Conservation (phyloP, 768 basidiomycete species). For the Brasilioporus rufonigricans region DNA sequence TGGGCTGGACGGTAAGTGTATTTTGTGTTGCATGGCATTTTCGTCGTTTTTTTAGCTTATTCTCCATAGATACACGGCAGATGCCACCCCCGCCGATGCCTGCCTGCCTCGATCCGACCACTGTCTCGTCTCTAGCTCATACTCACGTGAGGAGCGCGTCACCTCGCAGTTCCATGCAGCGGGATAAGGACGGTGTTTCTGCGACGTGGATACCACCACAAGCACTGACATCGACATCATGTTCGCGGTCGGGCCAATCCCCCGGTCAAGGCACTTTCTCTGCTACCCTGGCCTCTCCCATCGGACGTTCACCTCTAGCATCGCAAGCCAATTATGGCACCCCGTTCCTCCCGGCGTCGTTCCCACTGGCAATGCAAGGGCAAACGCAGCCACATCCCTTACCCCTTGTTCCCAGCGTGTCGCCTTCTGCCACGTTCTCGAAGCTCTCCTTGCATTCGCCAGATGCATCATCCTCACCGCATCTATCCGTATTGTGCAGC, state of each 20-base stretch:
- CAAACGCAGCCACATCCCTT: neutral
- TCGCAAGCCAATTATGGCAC: neutral
- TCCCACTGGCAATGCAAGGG: neutral
- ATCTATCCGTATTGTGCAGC: constrained; percentile 8
- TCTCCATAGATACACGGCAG: constrained; percentile 33
- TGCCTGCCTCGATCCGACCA: constrained; percentile 41
- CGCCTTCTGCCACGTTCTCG: constrained; percentile 50
- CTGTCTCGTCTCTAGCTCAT: constrained; percentile 31
- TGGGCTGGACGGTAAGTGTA: constrained; percentile 22
- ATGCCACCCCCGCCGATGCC: constrained; percentile 57
- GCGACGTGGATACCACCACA: constrained; percentile 13
- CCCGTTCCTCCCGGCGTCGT: constrained; percentile 1
- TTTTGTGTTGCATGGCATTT: neutral
- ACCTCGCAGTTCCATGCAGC: constrained; percentile 14
- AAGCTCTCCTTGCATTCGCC: constrained; percentile 48
- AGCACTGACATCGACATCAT: neutral
- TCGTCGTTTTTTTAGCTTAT: neutral
- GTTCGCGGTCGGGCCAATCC: constrained; percentile 6
- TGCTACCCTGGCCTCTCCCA: neutral
- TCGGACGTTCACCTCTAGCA: neutral
- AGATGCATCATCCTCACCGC: constrained; percentile 15
- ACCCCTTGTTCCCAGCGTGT: constrained; percentile 23
- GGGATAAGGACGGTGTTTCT: constrained; percentile 16
- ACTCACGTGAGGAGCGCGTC: constrained; percentile 13
- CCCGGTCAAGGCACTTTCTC: neutral